phyloP scores from a whole-genome alignment of 768 basidiomycete species.

The Termitomyces sp. region DNA sequence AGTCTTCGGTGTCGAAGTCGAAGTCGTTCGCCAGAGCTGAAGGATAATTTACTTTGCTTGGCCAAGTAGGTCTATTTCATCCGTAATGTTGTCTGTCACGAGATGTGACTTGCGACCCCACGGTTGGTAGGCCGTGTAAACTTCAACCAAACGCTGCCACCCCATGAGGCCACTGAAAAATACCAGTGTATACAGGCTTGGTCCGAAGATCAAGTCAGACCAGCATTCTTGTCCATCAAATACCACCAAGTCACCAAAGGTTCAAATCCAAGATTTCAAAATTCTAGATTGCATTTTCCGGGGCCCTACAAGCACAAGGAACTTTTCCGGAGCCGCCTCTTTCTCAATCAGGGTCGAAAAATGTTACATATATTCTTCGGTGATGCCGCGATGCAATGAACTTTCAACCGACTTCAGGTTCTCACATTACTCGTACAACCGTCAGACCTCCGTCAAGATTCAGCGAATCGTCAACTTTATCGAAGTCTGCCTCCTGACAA shows the following conservation, averaged over 20 bases:
- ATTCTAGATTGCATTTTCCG: not conserved
- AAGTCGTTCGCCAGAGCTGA: too few species aligned
- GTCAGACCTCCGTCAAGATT: constrained; percentile 10
- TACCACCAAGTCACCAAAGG: too few species aligned
- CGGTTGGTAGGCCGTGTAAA: constrained; percentile 13
- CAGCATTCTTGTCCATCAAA: too few species aligned
- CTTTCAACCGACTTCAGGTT: not conserved
- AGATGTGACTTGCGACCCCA: constrained; percentile 10
- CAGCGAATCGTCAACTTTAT: constrained; percentile 20
- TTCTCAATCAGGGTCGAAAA: not conserved
- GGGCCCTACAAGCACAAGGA: constrained; percentile 15
- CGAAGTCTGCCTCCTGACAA: constrained; percentile 17
- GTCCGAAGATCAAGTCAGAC: too few species aligned
- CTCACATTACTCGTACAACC: not conserved
- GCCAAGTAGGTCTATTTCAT: not conserved
- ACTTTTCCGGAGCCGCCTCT: constrained; percentile 4
- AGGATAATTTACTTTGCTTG: too few species aligned
- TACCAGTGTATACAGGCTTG: too few species aligned
- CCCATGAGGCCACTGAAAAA: too few species aligned
- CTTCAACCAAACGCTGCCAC: constrained; percentile 15
- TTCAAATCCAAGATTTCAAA: too few species aligned
- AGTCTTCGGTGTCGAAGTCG: too few species aligned
- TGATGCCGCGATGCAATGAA: constrained; percentile 15
- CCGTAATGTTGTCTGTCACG: constrained; percentile 10
- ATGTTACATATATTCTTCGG: constrained; percentile 5